Evolutionary conservation across 768 basidiomycete species (phyloP).

Genomic region (Naganishia onofrii): DNA sequence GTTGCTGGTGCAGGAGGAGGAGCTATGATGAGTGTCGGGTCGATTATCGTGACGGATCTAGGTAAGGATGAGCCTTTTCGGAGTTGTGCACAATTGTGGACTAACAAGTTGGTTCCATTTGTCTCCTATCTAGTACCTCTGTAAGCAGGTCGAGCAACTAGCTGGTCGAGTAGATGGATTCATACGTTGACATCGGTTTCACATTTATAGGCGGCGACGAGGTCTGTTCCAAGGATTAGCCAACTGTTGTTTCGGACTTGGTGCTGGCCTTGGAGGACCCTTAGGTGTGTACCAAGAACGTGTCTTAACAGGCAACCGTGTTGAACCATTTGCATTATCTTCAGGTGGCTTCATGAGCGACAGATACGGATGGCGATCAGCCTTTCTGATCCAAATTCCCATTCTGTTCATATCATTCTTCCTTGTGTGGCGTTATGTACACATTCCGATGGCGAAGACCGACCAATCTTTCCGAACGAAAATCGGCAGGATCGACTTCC

Average conservation of each 20-base stretch:
- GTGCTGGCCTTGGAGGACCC: constrained; percentile 31
- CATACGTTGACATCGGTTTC: background rate
- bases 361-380: constrained; percentile 28
- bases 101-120: background rate
- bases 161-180: background rate
- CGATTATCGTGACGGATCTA: constrained; percentile 32
- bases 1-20: constrained; percentile 84
- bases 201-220: constrained; percentile 16
- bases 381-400: constrained; percentile 63
- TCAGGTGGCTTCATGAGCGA: constrained; percentile 24
- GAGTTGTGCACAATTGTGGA: background rate
- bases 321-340: background rate
- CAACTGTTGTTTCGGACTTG: constrained; percentile 33
- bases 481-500: constrained; percentile 43
- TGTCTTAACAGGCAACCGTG: background rate
- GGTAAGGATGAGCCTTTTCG: constrained; percentile 11
- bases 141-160: constrained; percentile 3
- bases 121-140: constrained; percentile 16
- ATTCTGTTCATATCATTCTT: constrained; percentile 68
- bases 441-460: constrained; percentile 25
- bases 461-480: constrained; percentile 28
- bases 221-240: constrained; percentile 33
- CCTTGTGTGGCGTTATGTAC: constrained; percentile 53
- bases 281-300: constrained; percentile 56
- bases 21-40: constrained; percentile 53